These are phyloP conservation scores for Salix caprea DNA, from an alignment of 345 rosid genomes.

Conservation along the genomic window DNA sequence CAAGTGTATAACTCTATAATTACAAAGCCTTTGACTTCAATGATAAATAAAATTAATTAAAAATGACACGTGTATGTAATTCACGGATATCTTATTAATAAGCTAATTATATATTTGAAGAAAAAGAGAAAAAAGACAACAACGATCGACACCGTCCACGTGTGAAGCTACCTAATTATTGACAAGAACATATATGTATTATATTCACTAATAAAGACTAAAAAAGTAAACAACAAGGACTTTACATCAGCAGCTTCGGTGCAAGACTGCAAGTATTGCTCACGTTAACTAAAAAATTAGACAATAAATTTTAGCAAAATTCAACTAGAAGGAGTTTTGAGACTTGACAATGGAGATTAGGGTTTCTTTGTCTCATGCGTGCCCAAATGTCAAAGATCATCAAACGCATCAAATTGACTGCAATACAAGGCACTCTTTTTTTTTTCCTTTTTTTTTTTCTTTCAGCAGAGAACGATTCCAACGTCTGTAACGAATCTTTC, in stretches of 20 bases:
- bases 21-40: too few relatives aligned
- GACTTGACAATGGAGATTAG: background rate
- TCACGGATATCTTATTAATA: too few relatives aligned
- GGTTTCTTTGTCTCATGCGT: background rate
- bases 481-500: background rate
- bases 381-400: background rate
- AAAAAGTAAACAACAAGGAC: background rate
- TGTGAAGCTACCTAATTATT: too few relatives aligned
- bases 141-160: too few relatives aligned
- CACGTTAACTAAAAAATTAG: background rate
- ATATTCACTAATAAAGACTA: background rate
- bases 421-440: background rate
- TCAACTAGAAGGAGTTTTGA: background rate
- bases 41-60: too few relatives aligned
- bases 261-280: background rate
- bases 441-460: background rate
- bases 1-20: too few relatives aligned
- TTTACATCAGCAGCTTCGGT: background rate
- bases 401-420: background rate
- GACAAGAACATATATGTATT: background rate
- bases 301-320: background rate
- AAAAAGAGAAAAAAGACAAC: too few relatives aligned
- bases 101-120: too few relatives aligned
- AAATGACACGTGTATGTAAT: too few relatives aligned
- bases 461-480: background rate